Percentiles rank a stretch among this genome's conserved stretches.
Evolutionary conservation across 2,329 filamentous ascomycete genomes (phyloP).

Genomic region (Fusarium concolor): DNA sequence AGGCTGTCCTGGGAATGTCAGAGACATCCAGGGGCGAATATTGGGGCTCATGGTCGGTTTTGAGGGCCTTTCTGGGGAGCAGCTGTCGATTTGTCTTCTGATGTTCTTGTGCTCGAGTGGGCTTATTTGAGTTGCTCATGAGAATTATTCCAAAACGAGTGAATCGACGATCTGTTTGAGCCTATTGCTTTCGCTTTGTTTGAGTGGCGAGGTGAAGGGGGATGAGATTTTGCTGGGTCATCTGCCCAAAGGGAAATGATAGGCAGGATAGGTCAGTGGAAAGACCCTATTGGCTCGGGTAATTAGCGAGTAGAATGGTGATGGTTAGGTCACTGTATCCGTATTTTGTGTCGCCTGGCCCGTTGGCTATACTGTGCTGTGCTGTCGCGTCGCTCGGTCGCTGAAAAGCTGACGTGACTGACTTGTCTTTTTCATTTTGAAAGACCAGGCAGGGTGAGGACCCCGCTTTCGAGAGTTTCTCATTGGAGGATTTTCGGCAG

Average conservation of each 20-base stretch:
- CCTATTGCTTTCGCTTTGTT: background rate
- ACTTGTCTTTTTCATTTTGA: no score
- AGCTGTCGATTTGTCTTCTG: slow-evolving; percentile 21
- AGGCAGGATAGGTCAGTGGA: no score
- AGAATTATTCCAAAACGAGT: background rate
- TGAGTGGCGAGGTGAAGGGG: background rate
- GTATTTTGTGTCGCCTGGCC: no score
- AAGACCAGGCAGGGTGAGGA: no score
- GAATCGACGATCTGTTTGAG: background rate
- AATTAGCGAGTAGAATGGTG: no score
- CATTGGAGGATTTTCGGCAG: no score
- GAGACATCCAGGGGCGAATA: slow-evolving; percentile 11
- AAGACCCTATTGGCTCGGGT: no score
- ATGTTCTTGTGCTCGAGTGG: slow-evolving; percentile 15
- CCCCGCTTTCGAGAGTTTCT: no score
- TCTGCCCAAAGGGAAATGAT: background rate
- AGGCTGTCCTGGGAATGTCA: background rate
- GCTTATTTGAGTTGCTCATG: slow-evolving; percentile 13
- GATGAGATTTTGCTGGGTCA: background rate
- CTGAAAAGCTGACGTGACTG: no score
- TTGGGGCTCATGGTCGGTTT: background rate
- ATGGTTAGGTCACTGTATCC: no score
- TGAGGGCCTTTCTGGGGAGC: slow-evolving; percentile 3
- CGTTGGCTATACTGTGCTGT: no score
- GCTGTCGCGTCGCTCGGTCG: no score